Percentiles rank a stretch among this genome's conserved stretches.
Evolutionary conservation across 2,329 filamentous ascomycete species (phyloP).

Genomic region (Fusarium incarnatum): DNA sequence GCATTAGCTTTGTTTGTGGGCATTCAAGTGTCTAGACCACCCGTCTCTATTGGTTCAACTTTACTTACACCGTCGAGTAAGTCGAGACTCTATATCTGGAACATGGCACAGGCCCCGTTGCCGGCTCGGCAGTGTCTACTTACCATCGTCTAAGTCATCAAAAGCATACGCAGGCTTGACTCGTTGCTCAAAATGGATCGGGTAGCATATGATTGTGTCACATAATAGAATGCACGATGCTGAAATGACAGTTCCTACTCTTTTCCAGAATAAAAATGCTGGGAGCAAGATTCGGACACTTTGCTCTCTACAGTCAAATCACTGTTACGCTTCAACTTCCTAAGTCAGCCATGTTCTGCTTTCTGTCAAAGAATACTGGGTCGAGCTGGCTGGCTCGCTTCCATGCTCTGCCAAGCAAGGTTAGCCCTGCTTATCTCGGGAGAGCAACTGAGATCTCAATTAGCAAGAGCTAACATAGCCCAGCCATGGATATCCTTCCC

Average conservation of each 20-base stretch:
- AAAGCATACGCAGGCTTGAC: not conserved
- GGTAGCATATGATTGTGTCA: not conserved
- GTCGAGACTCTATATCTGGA: not conserved
- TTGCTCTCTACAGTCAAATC: not conserved
- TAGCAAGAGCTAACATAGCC: not conserved
- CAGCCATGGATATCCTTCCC: slow-evolving; percentile 1
- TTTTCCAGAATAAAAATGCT: not conserved
- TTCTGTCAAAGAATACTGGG: not conserved
- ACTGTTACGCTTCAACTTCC: not conserved
- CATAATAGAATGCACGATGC: not conserved
- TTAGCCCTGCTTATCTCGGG: slow-evolving; percentile 12
- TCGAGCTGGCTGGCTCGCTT: not conserved
- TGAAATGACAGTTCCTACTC: not conserved
- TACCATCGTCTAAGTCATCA: not conserved
- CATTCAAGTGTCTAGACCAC: not conserved
- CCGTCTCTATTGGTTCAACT: not conserved
- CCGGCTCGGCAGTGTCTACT: not conserved
- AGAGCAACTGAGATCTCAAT: not conserved
- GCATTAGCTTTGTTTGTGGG: not conserved
- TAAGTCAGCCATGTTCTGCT: not conserved
- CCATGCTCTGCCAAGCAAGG: not conserved
- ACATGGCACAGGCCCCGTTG: not conserved
- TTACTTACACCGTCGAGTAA: not conserved
- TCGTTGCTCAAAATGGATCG: not conserved
- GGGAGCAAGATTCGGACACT: not conserved